Evolutionary conservation across 2,329 filamentous ascomycete species (phyloP).

Genomic region (Ustilaginoidea virens): DNA sequence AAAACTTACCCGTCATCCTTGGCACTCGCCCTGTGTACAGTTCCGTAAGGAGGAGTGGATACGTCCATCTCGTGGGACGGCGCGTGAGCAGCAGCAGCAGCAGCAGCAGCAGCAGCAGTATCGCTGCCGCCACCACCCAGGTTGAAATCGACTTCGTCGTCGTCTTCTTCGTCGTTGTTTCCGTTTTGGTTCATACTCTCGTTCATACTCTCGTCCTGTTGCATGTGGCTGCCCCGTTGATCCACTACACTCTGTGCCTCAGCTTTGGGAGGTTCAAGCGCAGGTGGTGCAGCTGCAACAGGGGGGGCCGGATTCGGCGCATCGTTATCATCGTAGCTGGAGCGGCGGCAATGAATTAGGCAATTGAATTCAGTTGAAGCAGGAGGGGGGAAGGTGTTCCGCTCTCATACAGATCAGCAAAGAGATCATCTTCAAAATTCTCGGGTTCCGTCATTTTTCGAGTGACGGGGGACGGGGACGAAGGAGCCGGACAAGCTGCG

Average conservation of each 20-base stretch:
- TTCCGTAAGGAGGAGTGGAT: conserved; percentile 19
- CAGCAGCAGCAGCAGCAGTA: conserved; percentile 14
- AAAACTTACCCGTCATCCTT: conserved; percentile 29
- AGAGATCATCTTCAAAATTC: conserved; percentile 84
- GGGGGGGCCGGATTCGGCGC: conserved; percentile 24
- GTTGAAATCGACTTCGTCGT: conserved; percentile 45
- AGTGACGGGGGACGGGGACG: conserved; percentile 1
- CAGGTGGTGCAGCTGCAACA: conserved; percentile 14
- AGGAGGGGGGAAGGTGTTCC: too few relatives aligned
- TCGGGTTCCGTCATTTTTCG: conserved; percentile 66
- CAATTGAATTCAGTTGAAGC: too few relatives aligned
- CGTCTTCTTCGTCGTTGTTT: conserved; percentile 38
- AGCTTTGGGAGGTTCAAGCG: conserved; percentile 12
- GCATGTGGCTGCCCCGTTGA: conserved; percentile 13
- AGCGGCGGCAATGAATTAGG: conserved; percentile 4
- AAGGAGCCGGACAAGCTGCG: background rate
- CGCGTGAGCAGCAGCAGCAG: conserved; percentile 14
- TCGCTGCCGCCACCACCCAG: conserved; percentile 27
- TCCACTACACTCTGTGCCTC: conserved; percentile 12
- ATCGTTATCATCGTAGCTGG: conserved; percentile 51
- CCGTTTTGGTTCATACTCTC: too few relatives aligned
- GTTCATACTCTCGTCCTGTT: conserved; percentile 22
- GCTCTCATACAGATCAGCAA: conserved; percentile 72
- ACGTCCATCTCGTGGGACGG: conserved; percentile 16
- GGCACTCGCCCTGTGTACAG: conserved; percentile 46